Evolutionary conservation across 805 yeast species (phyloP), one percentile per base, ranked within the genome.

Genomic region (Saccharomycopsis malanga): DNA sequence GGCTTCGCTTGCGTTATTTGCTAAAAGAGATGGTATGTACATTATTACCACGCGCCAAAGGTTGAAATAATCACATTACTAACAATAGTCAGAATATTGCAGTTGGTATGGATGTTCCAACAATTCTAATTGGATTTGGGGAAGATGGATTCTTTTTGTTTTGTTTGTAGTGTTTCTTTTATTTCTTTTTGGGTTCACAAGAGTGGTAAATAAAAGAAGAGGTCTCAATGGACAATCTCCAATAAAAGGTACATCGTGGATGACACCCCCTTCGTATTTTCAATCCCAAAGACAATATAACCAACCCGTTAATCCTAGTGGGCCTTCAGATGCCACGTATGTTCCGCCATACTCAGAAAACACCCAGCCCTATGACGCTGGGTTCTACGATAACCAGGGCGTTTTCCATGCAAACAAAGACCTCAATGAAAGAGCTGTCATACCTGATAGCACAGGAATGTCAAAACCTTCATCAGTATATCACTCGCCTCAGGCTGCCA

Each of bases 201-300:
- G 82, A 22, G 57, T 75, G 32, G 66, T 76, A 12, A 84, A 84
- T 57, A 73, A 67, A 39, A 70, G 69, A 47, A 70, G 94, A 61
- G 52, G 56, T 0, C 49, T 25, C 3, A 37, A 57, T 29, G 75
- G 77, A 37, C 65, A 68, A 52, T 68, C 65, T 23, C 95, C 95
- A 0, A 68, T 86, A 1, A 67, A 75, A 50, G 91, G 91, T 7
- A 84, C 93, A 1, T 76, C 84, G 9, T 84, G 94, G 94, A 77
- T 87, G 68, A 83, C 93, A 0, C 96, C 96, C 4, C 94, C 94
- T 0, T 70, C 81, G 9, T 86, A 86, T 58, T 60, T 69, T 40
- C 87, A 80, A 54, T 75, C 87, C 1, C 84, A 83, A 56, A 68
- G 66, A 44, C 79, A 76, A 49, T 73, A 77, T 54, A 67, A 72